These are phyloP conservation scores for Urostyla sp. DNA, from an alignment of 73 alveolate species.

Conservation along the genomic window DNA sequence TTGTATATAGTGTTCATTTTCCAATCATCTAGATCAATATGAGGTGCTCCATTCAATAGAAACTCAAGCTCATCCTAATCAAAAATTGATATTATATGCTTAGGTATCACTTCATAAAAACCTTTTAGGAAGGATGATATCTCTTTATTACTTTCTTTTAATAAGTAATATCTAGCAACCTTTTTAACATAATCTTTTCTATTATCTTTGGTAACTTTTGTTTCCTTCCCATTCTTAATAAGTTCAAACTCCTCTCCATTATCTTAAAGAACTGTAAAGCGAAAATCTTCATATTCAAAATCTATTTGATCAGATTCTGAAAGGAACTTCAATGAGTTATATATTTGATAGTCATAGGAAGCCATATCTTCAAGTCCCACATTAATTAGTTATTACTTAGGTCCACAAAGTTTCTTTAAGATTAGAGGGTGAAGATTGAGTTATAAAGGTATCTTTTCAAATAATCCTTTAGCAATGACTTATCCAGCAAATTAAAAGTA, in stretches of 20 bases:
- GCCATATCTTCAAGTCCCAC: conserved; percentile 57
- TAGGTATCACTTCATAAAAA: conserved; percentile 76
- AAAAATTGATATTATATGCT: conserved; percentile 56
- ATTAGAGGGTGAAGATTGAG: conserved; percentile 61
- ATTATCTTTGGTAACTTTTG: conserved; percentile 54
- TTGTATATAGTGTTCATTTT: conserved; percentile 84
- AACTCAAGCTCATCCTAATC: conserved; percentile 77
- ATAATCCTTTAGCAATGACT: conserved; percentile 83
- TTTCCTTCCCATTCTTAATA: conserved; percentile 62
- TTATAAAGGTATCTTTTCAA: conserved; percentile 84
- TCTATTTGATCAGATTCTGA: conserved; percentile 52
- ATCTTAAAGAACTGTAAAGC: conserved; percentile 45
- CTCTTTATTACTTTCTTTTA: conserved; percentile 49
- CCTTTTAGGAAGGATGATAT: conserved; percentile 67
- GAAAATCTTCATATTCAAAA: conserved; percentile 23
- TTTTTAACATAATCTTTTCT: conserved; percentile 56
- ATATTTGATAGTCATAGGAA: conserved; percentile 57
- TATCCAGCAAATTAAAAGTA: conserved; percentile 75
- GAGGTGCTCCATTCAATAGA: conserved; percentile 78
- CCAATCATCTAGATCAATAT: conserved; percentile 95
- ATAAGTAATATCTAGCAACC: conserved; percentile 71
- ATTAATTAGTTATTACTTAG: background rate
- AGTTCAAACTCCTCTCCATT: conserved; percentile 60
- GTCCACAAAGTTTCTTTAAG: conserved; percentile 63
- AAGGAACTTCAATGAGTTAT: conserved; percentile 58